Base-by-base conservation (phyloP, 305 asterid genomes). In the Striga hermonthica region DNA sequence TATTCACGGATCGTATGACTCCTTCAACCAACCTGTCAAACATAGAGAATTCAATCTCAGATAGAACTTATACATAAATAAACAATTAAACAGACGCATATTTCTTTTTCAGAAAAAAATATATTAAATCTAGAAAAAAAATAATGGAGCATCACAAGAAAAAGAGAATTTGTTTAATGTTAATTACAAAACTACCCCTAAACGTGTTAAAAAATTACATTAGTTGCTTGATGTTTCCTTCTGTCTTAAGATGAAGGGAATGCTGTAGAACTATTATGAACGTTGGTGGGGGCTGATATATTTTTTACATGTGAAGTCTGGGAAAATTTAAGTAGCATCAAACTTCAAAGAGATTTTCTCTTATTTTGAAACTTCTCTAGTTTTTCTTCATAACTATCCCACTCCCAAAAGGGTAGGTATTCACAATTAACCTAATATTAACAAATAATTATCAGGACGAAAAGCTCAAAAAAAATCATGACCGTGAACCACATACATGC, bases 1-100 rank as follows among this genome's bases (percentile, higher is more conserved):
- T 93, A 79, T 93, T 93, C 55, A 88, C 90, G 4, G 95, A 88
- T 9, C 95, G 81, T 44, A 90, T 65, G 67, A 88, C 88, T 73
- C 89, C 92, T 83, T 93, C 99, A 44, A 93, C 79, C 84, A 93
- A 80, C 85, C 99, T 93, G 99, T 64, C 57, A 59, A 61, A 68
- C 37, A 74, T 10, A 13, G 48, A 67, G 47, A 70, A 48, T 55
- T 58, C 68, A n/a, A 40, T 58, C 43, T 78, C 65, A 73, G 61
- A 10, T 58, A 43, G 60, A 59, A 57, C 60, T 57, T 34, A 52
- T 43, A 45, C 13, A 39, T 36, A 13, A 56, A 38, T 7, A 36
- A 49, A 58, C 8, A 36, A 50, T 22, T 64, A 36, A 49, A 28
- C 5, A 7, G 10, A 28, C 37, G n/a, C 34, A 65, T 34, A 11